Evolutionary conservation across 1,284 basidiomycete genomes (phyloP).

Genomic region (Mycena citricolor): DNA sequence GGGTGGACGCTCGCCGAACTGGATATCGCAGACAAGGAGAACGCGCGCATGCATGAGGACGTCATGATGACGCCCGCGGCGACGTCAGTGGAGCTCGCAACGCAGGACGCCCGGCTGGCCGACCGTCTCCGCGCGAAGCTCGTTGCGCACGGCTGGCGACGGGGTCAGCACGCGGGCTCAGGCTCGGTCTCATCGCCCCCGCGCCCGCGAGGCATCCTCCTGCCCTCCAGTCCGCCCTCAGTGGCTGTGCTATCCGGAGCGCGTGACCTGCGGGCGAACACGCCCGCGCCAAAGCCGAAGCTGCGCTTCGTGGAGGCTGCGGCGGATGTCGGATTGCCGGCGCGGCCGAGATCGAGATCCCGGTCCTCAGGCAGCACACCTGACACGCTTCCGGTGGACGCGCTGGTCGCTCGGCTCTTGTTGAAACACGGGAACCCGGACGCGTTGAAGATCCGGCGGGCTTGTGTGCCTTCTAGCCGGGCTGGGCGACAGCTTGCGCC

Average conservation of each 20-base stretch:
- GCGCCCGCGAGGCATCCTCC: not conserved
- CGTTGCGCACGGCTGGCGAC: conserved; percentile 2
- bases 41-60: not conserved
- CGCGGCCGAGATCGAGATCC: conserved; percentile 8
- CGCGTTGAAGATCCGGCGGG: too few species aligned
- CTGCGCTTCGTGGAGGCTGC: not conserved
- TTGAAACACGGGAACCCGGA: too few species aligned
- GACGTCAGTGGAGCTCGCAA: not conserved
- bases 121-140: conserved; percentile 9
- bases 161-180: not conserved
- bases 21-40: not conserved
- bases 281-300: not conserved
- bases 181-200: not conserved
- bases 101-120: conserved; percentile 11
- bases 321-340: not conserved
- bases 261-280: not conserved
- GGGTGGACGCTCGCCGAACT: too few species aligned
- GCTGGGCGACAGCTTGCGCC: too few species aligned
- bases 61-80: too few species aligned
- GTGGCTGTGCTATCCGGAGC: not conserved
- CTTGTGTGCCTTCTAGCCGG: too few species aligned
- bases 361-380: not conserved
- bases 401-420: conserved; percentile 15
- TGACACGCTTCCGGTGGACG: conserved; percentile 1
- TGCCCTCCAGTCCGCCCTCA: not conserved